These are phyloP conservation scores for Sclerotinia glacialis DNA, from an alignment of 2,329 filamentous ascomycete species.

Conservation along the genomic window DNA sequence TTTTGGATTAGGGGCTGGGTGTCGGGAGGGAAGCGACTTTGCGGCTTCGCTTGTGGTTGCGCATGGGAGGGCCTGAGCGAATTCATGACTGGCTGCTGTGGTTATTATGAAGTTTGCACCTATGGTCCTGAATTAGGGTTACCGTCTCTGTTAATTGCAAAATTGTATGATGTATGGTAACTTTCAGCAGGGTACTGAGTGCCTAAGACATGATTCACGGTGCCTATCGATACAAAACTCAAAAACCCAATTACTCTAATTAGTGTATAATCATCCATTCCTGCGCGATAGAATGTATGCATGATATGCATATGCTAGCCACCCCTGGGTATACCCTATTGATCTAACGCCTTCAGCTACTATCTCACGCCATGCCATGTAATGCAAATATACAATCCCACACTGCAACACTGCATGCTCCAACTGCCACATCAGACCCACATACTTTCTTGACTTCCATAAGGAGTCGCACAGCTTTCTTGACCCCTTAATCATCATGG, in stretches of 20 bases:
- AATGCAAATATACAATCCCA: neutral
- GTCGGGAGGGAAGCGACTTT: neutral
- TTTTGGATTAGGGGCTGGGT: constrained; percentile 32
- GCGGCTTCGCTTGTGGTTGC: too few relatives aligned
- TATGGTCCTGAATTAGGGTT: neutral
- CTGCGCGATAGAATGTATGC: neutral
- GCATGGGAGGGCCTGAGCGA: too few relatives aligned
- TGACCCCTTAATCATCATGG: neutral
- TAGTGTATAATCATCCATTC: neutral
- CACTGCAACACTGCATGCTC: too few relatives aligned
- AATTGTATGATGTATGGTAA: neutral
- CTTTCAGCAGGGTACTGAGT: too few relatives aligned
- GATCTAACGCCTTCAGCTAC: constrained; percentile 17
- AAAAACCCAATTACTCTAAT: neutral
- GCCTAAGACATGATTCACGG: too few relatives aligned
- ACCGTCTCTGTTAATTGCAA: neutral
- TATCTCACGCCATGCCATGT: neutral
- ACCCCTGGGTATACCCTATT: constrained; percentile 12
- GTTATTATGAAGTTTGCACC: neutral
- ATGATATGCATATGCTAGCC: neutral
- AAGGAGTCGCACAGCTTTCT: neutral
- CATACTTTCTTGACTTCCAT: neutral
- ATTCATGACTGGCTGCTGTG: neutral
- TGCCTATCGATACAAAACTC: neutral
- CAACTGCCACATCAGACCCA: neutral